These are phyloP conservation scores for Diophrys sp. DNA, from an alignment of 73 alveolate genomes.

Conservation along the genomic window DNA sequence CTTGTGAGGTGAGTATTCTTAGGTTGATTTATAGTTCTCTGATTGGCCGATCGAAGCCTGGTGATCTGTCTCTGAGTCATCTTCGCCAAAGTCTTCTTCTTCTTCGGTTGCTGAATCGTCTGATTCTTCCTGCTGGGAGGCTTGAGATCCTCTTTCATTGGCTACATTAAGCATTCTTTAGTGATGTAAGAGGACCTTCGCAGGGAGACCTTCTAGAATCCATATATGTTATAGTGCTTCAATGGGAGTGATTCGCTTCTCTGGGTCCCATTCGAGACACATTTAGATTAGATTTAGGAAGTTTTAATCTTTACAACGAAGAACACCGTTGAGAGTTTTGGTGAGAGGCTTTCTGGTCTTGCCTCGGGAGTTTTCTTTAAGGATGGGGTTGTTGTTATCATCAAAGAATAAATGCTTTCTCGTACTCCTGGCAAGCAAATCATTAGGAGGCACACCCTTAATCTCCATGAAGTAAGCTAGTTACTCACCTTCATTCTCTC, in stretches of 20 bases:
- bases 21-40: too few relatives aligned
- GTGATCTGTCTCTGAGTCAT: too few relatives aligned
- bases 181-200: conserved; percentile 58
- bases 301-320: conserved; percentile 36
- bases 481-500: conserved; percentile 86
- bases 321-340: conserved; percentile 28
- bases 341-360: conserved; percentile 54
- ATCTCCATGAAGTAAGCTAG: conserved; percentile 83
- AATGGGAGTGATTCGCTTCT: conserved; percentile 35
- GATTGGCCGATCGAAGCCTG: too few relatives aligned
- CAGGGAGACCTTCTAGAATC: conserved; percentile 50
- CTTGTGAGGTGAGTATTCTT: too few relatives aligned
- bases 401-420: conserved; percentile 75
- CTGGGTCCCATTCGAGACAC: conserved; percentile 56
- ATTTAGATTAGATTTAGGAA: conserved; percentile 60
- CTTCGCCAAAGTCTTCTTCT: too few relatives aligned
- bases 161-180: conserved; percentile 39
- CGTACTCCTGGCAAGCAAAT: conserved; percentile 41
- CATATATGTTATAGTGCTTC: conserved; percentile 56
- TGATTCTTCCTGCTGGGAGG: too few relatives aligned
- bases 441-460: conserved; percentile 68
- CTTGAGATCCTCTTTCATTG: too few relatives aligned
- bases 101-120: too few relatives aligned
- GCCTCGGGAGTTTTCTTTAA: conserved; percentile 59
- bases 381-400: conserved; percentile 60